phyloP scores from a whole-genome alignment of 306 rosid species.

The Cucurbita maxima region DNA sequence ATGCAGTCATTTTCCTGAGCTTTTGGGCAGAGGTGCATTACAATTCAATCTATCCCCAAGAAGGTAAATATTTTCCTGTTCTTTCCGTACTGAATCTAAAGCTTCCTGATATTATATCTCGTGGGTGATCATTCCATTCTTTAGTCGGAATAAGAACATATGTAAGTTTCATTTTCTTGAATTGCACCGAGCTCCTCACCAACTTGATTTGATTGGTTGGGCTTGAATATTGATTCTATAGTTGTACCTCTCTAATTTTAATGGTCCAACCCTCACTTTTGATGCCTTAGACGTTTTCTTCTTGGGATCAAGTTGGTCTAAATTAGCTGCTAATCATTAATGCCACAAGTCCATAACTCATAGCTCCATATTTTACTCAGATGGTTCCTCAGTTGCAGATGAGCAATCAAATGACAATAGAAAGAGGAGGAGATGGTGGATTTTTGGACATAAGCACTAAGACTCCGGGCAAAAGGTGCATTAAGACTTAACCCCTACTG shows the following conservation, averaged over 20 bases:
- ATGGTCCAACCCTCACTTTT: not conserved
- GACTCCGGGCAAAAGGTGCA: not conserved
- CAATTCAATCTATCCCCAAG: constrained; percentile 80
- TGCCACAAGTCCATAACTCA: not conserved
- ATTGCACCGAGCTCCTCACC: not conserved
- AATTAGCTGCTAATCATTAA: not conserved
- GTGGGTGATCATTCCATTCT: too few relatives aligned
- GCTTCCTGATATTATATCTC: not conserved
- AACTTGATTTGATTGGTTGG: not conserved
- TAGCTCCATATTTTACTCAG: constrained; percentile 4
- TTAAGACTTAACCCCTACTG: not conserved
- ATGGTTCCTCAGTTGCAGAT: constrained; percentile 17
- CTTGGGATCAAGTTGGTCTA: not conserved
- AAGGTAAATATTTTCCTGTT: constrained; percentile 34
- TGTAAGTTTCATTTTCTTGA: not conserved
- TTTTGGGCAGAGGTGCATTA: constrained; percentile 99
- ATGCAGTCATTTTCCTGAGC: constrained; percentile 69
- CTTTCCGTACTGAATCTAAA: not conserved
- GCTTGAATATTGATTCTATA: not conserved
- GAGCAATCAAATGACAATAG: constrained; percentile 34
- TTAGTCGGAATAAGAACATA: too few relatives aligned
- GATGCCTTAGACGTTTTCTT: not conserved
- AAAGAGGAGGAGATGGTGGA: constrained; percentile 80
- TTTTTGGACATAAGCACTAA: constrained; percentile 44
- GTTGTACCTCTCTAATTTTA: not conserved